Base-by-base conservation (phyloP, 2,329 filamentous ascomycete species). In the Claviceps purpurea region DNA sequence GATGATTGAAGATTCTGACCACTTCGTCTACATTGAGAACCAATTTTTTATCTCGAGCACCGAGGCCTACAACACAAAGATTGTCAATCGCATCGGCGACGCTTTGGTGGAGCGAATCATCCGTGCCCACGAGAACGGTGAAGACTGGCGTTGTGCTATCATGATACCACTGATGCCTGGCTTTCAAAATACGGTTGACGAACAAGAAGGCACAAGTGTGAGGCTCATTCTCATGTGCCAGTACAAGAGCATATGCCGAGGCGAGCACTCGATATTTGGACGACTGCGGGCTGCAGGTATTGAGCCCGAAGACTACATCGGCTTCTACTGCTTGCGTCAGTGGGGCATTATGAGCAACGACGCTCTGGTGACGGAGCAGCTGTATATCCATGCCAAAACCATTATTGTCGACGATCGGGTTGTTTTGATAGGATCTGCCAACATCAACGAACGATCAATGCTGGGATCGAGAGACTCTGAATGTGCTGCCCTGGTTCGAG, bases 21-120 rank as follows among this genome's bases (percentile, higher is more conserved):
- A 97, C 66, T 95, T 96, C 62, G 88, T 97, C 50, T 97, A 98
- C 68, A 95, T 97, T 58, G 93, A 98, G 66, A 98, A 98, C 64
- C 93, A 98, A 64, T 98, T 97, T 70, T 98, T 95, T 72, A 87
- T 98, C 66, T 94, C 88, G 39, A 95, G 88, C 58, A 93, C 87
- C 49, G 86, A 93, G 62, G 89, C 90, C 5, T 82, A 95, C 60
- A 87, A 86, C 50, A 87, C 85, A 13, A 88, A 84, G 64, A 93
- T 98, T 56, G 79, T 89, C 65, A 98, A 98, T 67, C 82, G 84
- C 58, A 96, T 98, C 59, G 91, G 91, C 49, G 91, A 97, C 68
- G 91, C 93, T 3, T 74, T 98, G 37, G 91, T 97, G 8, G 87
- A 95, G 61, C 87, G 93, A 48, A 93, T 95, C 60, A 84, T 90